Percentiles rank a stretch among this genome's conserved stretches.
These are phyloP conservation scores for Strigomonas culicis DNA, from an alignment of 208 protist genomes.

Conservation along the genomic window DNA sequence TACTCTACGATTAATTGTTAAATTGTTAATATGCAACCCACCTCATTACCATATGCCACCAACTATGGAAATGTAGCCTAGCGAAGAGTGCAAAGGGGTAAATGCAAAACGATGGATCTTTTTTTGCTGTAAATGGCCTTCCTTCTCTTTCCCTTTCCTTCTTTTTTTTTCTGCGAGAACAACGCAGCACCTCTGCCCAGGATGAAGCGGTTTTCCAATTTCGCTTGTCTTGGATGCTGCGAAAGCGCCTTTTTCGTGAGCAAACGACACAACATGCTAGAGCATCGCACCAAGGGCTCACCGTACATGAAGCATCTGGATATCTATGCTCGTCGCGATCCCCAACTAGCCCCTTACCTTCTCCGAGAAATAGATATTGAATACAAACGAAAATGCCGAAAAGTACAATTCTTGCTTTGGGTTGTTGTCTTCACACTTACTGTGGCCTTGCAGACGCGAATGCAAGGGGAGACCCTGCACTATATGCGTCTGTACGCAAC, in stretches of 20 bases:
- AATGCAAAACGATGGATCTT: background rate
- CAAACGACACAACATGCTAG: conserved; percentile 55
- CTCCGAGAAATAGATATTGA: conserved; percentile 90
- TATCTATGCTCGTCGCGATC: conserved; percentile 85
- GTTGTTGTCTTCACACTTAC: conserved; percentile 67
- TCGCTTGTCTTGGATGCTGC: conserved; percentile 1
- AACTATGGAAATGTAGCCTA: too few species aligned
- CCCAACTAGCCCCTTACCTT: conserved; percentile 85
- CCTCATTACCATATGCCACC: too few species aligned
- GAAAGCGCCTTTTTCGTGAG: conserved; percentile 21
- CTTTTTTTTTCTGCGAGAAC: conserved; percentile 4
- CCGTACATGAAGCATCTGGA: conserved; percentile 90
- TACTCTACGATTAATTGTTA: too few species aligned
- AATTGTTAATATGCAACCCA: too few species aligned
- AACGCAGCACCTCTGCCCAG: conserved; percentile 9
- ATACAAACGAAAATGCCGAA: conserved; percentile 86
- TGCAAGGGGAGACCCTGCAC: conserved; percentile 76
- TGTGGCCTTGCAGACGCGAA: conserved; percentile 52
- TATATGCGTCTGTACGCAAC: conserved; percentile 81
- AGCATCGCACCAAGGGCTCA: conserved; percentile 81
- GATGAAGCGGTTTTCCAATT: background rate
- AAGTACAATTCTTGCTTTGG: conserved; percentile 84
- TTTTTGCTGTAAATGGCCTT: background rate
- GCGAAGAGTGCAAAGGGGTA: background rate
- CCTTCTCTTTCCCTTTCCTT: background rate